Percentiles rank a stretch among this genome's conserved stretches.
Evolutionary conservation across 495 filamentous ascomycete species (phyloP).

Genomic region (Aspergillus heteromorphus): DNA sequence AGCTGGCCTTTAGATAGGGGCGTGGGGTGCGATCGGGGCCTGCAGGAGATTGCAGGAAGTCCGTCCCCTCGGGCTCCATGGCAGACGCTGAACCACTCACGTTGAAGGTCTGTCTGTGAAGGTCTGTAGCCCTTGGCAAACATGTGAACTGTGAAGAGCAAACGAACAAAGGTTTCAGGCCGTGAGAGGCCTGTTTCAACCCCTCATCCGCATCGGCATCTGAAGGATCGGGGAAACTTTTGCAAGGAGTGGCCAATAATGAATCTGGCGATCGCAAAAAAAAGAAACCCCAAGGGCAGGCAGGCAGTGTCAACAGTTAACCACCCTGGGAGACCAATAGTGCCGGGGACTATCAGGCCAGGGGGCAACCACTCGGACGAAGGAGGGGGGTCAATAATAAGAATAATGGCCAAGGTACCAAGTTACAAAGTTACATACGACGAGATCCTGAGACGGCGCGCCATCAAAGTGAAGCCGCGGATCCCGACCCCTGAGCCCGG

Average conservation of each 20-base stretch:
- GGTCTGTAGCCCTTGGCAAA: no score
- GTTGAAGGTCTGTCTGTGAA: no score
- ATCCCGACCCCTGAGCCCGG: constrained; percentile 19
- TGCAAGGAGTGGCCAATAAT: neutral
- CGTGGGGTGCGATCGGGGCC: neutral
- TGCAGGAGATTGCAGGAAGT: constrained; percentile 4
- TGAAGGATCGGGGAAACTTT: neutral
- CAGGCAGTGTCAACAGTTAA: no score
- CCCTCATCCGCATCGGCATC: neutral
- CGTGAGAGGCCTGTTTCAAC: neutral
- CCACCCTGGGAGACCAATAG: constrained; percentile 6
- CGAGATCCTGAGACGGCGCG: neutral
- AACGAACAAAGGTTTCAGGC: neutral
- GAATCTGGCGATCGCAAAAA: neutral
- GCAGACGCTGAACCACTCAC: neutral
- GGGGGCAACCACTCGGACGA: neutral
- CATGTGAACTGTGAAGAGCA: neutral
- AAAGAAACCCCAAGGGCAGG: no score
- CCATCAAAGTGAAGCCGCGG: constrained; percentile 14
- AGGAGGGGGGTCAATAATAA: constrained; percentile 5
- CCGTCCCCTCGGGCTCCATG: neutral
- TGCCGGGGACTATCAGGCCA: constrained; percentile 3
- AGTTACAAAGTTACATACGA: no score
- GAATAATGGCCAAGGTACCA: neutral
- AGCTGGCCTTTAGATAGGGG: constrained; percentile 4